Evolutionary conservation across 1,284 basidiomycete genomes (phyloP).

Genomic region (Xerocomus amazonicus): DNA sequence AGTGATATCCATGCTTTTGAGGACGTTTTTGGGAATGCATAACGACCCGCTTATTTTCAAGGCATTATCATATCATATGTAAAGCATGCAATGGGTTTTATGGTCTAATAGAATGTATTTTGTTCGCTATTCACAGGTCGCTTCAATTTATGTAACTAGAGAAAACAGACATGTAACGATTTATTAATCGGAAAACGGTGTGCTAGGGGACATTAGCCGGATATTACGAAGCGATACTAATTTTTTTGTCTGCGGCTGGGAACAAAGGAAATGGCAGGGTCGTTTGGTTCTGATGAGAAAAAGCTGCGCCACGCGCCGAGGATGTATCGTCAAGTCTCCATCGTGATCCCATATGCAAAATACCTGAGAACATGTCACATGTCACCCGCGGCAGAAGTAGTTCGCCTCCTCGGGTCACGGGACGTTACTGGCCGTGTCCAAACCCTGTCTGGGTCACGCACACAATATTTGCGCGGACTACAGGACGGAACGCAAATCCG

Average conservation of each 20-base stretch:
- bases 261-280: slow-evolving; percentile 17
- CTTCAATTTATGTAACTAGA: background rate
- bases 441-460: slow-evolving; percentile 23
- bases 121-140: slow-evolving; percentile 1
- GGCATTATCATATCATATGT: slow-evolving; percentile 29
- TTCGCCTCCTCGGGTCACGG: slow-evolving; percentile 30
- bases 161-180: background rate
- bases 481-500: slow-evolving; percentile 16
- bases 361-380: slow-evolving; percentile 20
- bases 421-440: slow-evolving; percentile 21
- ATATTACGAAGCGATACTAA: slow-evolving; percentile 4
- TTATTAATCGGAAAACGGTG: slow-evolving; percentile 7
- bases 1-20: slow-evolving; percentile 9
- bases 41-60: slow-evolving; percentile 16
- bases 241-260: background rate
- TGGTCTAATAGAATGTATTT: slow-evolving; percentile 20
- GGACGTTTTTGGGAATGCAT: slow-evolving; percentile 5
- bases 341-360: slow-evolving; percentile 10
- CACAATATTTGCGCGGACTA: slow-evolving; percentile 19
- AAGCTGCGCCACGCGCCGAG: background rate
- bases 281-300: slow-evolving; percentile 12
- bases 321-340: slow-evolving; percentile 2
- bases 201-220: slow-evolving; percentile 4
- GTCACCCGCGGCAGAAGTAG: slow-evolving; percentile 32
- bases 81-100: slow-evolving; percentile 21